These are phyloP conservation scores for Elongisporangium anandrum DNA, from an alignment of 352 stramenopile species.

Conservation along the genomic window DNA sequence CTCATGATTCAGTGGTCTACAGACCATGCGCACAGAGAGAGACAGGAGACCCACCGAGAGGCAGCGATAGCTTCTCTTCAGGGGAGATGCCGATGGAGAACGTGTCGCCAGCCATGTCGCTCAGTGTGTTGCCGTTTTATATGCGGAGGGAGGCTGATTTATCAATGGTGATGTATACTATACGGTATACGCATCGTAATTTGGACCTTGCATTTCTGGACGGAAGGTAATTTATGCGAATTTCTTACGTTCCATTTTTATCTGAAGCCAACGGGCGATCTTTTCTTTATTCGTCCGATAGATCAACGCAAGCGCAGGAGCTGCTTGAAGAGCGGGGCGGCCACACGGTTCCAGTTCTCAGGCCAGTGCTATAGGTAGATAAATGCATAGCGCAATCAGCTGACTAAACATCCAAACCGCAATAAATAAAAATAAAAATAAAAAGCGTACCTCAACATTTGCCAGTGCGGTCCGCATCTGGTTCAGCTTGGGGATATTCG, in stretches of 20 bases:
- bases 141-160: conserved; percentile 1
- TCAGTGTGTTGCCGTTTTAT: not conserved
- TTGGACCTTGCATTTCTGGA: not conserved
- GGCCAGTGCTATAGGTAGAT: conserved; percentile 51
- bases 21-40: not conserved
- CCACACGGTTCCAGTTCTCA: conserved; percentile 67
- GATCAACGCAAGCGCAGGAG: conserved; percentile 27
- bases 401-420: not conserved
- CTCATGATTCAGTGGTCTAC: conserved; percentile 1
- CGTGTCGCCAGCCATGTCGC: conserved; percentile 5
- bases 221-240: not conserved
- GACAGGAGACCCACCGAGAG: conserved; percentile 33
- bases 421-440: not conserved
- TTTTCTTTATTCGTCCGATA: conserved; percentile 12
- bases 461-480: conserved; percentile 44
- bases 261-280: not conserved
- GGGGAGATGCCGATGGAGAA: conserved; percentile 50
- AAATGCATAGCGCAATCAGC: not conserved
- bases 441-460: conserved; percentile 45
- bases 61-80: conserved; percentile 51
- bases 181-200: not conserved
- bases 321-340: conserved; percentile 56
- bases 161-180: not conserved
- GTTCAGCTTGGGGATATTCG: conserved; percentile 32
- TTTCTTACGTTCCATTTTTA: not conserved